These are phyloP conservation scores for Coemansia biformis DNA, from an alignment of 192 early-diverging fungal genomes.

Conservation along the genomic window DNA sequence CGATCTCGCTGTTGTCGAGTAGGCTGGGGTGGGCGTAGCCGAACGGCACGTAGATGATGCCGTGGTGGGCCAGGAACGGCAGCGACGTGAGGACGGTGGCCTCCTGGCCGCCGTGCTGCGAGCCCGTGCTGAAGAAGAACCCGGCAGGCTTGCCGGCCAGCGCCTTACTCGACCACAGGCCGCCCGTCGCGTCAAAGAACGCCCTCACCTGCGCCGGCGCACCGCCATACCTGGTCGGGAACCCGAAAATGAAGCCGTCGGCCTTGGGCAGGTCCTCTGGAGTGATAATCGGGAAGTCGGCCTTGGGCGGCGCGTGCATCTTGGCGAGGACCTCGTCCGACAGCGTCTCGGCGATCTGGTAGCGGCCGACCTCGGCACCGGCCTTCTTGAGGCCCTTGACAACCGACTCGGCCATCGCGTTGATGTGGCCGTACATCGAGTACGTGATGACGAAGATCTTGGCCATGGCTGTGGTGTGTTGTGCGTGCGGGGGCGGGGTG, in stretches of 20 bases:
- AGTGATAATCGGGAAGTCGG: slow-evolving; percentile 54
- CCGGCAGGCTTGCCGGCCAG: slow-evolving; percentile 69
- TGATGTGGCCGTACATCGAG: slow-evolving; percentile 69
- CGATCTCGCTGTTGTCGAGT: slow-evolving; percentile 52
- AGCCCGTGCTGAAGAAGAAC: slow-evolving; percentile 67
- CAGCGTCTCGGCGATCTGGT: slow-evolving; percentile 61
- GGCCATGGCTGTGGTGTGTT: slow-evolving; percentile 3
- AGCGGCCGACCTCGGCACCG: slow-evolving; percentile 51
- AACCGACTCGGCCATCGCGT: slow-evolving; percentile 58
- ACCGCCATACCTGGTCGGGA: slow-evolving; percentile 66
- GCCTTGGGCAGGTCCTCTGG: slow-evolving; percentile 54
- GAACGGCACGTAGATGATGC: slow-evolving; percentile 72
- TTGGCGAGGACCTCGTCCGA: slow-evolving; percentile 63
- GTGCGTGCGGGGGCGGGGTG: no score
- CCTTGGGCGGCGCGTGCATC: slow-evolving; percentile 59
- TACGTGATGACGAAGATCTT: slow-evolving; percentile 66
- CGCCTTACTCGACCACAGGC: slow-evolving; percentile 52
- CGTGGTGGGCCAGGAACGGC: slow-evolving; percentile 70
- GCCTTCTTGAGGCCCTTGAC: slow-evolving; percentile 58
- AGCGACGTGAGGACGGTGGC: slow-evolving; percentile 62
- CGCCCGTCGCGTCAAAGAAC: slow-evolving; percentile 61
- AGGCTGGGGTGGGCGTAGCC: slow-evolving; percentile 53
- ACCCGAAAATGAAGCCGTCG: slow-evolving; percentile 67
- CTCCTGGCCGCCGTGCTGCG: slow-evolving; percentile 79
- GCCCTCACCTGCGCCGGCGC: slow-evolving; percentile 75